Base-by-base conservation (phyloP, 495 filamentous ascomycete species). In the Cairneyella variabilis region DNA sequence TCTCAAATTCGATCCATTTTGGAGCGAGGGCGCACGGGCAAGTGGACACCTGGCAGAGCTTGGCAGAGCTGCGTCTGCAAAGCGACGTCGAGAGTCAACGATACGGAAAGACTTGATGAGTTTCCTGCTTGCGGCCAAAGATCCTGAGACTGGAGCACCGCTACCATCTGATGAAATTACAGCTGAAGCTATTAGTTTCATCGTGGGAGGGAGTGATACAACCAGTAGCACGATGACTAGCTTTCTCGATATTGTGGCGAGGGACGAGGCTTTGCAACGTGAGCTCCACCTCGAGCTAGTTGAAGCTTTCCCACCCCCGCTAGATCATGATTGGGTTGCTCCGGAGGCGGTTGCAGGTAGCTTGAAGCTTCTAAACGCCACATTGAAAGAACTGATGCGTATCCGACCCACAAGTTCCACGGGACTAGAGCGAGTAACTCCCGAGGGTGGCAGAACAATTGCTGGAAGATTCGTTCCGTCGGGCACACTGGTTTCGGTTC, bases 171-270 rank as follows among this genome's bases (percentile, higher is more conserved):
- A 48, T 25, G 49, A 53, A 18, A 54, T 58, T 36, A 20, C 37
- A 7, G 55, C 55, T 7, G 55, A 58, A 40, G 39, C 51, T 8
- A 47, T 58, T 27, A 53, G 38, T 32, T 45, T 44, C 14, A 46
- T 58, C 16, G 47, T 48, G 17, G 51, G 46, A n/a, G 55, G 55
- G 12, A 58, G 55, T 30, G 51, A 58, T 43, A 58, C 55, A 4
- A 58, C 55, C 9, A 43, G 51, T 36, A 34, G 14, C 25, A 53
- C 55, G 11, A 58, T 58, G 26, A 54, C 55, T 6, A n/a, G 47
- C 27, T 20, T 54, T 44, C 48, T 58, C n/a, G 55, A 58, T 39
- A 34, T 58, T 14, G 40, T 58, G 9, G 34, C 28, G 12, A n/a
- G 49, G 27, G 30, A 42, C 22, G 16, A 32, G 12, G 25, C 3